Evolutionary conservation across 768 basidiomycete species (phyloP), one percentile per base, ranked within the genome.

Genomic region (Boletus reticuloceps): DNA sequence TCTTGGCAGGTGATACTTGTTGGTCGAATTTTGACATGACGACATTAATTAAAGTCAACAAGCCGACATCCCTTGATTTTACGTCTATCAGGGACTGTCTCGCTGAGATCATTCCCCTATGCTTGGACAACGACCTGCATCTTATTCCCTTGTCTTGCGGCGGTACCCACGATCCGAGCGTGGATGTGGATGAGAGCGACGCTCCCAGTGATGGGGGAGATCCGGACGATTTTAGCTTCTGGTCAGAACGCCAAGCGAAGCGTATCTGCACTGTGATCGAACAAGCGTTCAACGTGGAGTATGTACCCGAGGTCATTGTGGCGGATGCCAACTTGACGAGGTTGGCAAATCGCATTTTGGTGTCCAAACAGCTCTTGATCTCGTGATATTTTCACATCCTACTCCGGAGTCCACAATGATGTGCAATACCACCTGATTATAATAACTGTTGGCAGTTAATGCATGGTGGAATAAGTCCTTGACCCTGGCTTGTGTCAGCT

Each of bases 151-250:
- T 81, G 34, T 88, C 83, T 27, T 86, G 87, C 69, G 81, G 79
- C 60, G 65, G 72, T 22, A 66, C 64, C 3, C 53, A 57, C 17
- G 69, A 73, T 37, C 37, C 60, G 37, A 52, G 25, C 25, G 32
- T 19, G 41, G 62, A 56, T n/a, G 38, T 39, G 10, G 58, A 54
- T 16, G 62, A 60, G 39, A 47, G 43, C 6, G 14, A 44, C 14
- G 25, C 25, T n/a, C 22, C 50, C 25, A 67, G 71, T 16, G 77
- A 80, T 40, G 72, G 74, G 36, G 83, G 79, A 43, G 91, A 95
- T 64, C 84, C 86, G 2, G 95, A 98, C 65, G 95, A 98, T 73
- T 98, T 99, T 71, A 81, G 83, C 44, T 94, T 99, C 75, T 96
- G 94, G 92, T 88, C 88, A 2, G 87, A 89, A 63, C 76, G 78